Base-by-base conservation (phyloP, 495 filamentous ascomycete species). In the Hypoxylon fuscum region DNA sequence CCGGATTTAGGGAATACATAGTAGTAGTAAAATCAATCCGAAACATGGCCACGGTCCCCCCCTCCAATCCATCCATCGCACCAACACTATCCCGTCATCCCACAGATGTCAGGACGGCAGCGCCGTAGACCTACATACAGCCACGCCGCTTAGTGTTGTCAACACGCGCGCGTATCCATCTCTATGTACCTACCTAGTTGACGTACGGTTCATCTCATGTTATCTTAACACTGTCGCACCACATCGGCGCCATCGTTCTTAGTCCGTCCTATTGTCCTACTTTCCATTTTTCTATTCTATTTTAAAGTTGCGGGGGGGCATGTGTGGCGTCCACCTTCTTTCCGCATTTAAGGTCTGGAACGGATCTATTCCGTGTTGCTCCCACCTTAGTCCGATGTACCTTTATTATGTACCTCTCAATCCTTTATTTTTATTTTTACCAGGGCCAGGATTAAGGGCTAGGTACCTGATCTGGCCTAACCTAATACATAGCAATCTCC, bases 331-430 rank as follows among this genome's bases (percentile, higher is more conserved):
- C 32, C 15, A 40, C 2, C 15, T 40, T 7, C 11, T 44, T 62
- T 55, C 59, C 59, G 59, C 44, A 29, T 37, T 27, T 34, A 43
- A 43, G 34, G 20, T 49, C 15, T 31, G 12, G 15, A 10, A 64
- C 61, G 54, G 61, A 64, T 53, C 25, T 14, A 37, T 52, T 64
- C 61, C 54, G 61, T 64, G 21, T 22, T n/a, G n/a, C n/a, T n/a
- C n/a, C n/a, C n/a, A n/a, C n/a, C n/a, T n/a, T n/a, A n/a, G n/a
- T n/a, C n/a, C n/a, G n/a, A 29, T 29, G 27, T 29, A 29, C 27
- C 27, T 29, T n/a, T n/a, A n/a, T n/a, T n/a, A n/a, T n/a, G n/a
- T n/a, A n/a, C n/a, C n/a, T n/a, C n/a, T n/a, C n/a, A n/a, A n/a
- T n/a, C n/a, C n/a, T n/a, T n/a, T n/a, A n/a, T n/a, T n/a, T n/a